Base-by-base conservation (phyloP, 1,139 yeast genomes). In the Geotrichum klebahnii region DNA sequence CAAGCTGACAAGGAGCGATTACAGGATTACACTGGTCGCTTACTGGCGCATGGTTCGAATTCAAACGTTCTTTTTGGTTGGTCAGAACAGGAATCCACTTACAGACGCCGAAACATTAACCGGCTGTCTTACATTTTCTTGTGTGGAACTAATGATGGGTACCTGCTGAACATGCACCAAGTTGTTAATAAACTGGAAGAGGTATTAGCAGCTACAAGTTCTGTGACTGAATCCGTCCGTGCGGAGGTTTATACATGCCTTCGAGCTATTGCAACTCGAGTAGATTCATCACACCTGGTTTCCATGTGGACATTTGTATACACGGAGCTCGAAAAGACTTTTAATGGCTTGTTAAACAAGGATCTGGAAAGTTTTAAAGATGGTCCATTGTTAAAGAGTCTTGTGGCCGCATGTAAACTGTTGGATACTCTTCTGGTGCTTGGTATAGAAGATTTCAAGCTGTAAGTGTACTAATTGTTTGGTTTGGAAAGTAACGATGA, bases 381-480 rank as follows among this genome's bases (percentile, higher is more conserved):
- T n/a, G 46, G 42, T 5, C 40, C 36, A n/a, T 42, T 34, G 12
- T 46, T 61, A 26, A 52, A 52, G 16, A 53, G 62, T 3, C 43
- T 67, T 9, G 55, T 64, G n/a, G 77, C 78, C 50, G 84, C 83
- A 0, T 83, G 89, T 61, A 90, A 89, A 64, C 71, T 92, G 20
- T 70, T 92, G 43, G 98, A 92, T 64, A 76, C 84, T 38, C 64
- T 89, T 23, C 65, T 90, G 22, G 71, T 84, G 8, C 61, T 88
- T 48, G 78, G 81, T 36, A 75, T 75, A 48, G 97, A 89, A 61
- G 96, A 88, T 49, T 90, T 92, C 66, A 83, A 82, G 60, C 67
- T 84, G 57, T 75, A 54, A 45, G 65, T 53, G 14, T 24, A 34
- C 40, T 10, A 23, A 12, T 26, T 23, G 28, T 31, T 28, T 28